Base-by-base conservation (phyloP, 208 protist species). In the Trypanosoma vivax region DNA sequence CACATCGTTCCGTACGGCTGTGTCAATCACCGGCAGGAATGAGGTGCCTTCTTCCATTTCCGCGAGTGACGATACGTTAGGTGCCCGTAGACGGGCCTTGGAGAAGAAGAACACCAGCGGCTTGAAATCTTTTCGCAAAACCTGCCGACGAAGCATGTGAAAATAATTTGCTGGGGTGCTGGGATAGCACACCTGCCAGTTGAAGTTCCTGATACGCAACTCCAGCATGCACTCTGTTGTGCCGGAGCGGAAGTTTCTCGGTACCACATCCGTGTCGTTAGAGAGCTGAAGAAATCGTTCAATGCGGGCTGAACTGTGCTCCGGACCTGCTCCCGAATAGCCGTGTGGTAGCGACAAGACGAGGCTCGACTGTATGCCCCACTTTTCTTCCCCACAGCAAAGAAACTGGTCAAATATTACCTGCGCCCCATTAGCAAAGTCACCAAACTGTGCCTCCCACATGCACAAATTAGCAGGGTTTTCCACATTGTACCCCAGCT, bases 401-500 rank as follows among this genome's bases (percentile, higher is more conserved):
- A 97, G 54, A 54, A 95, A 95, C 79, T 98, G 97, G 78, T 99
- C 98, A 67, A 99, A 97, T 51, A 99, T 98, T 48, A 99, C 94
- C 79, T 99, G 97, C 10, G 97, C 96, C 54, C 94, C 92, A 79
- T 99, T 99, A 28, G 95, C 90, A 62, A 99, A 99, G 77, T 99
- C 98, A 60, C 97, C 98, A 73, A 99, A 99, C 75, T 99, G 98
- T 23, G 96, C 97, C 74, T 99, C 97, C 98, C 98, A 99, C 42
- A 99, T 80, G 7, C 97, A 88, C 19, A 99, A 73, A 23, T 74
- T 69, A 48, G 96, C 88, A n/a, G 92, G 91, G 65, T 89, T 94
- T 64, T 97, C 92, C 37, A 97, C 63, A 47, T 92, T 96, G 69
- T 97, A 98, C 63, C 92, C 95, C 38, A 97, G 76, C 74, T 99